Base-by-base conservation (phyloP, 1,139 yeast species). In the Eremothecium gossypii region DNA sequence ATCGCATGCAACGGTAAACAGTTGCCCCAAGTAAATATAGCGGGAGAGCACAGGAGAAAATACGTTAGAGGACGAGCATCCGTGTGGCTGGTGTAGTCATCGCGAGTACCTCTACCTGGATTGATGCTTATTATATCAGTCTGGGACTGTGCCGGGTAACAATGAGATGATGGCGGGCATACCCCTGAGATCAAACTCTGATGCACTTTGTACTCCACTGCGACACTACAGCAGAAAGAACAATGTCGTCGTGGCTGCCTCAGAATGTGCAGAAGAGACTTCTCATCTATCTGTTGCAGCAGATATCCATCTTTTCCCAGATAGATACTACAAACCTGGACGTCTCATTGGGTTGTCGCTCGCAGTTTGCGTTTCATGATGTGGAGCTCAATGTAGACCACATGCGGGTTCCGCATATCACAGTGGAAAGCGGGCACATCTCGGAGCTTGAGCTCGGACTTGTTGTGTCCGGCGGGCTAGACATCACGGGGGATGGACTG, bases 211-310 rank as follows among this genome's bases (percentile, higher is more conserved):
- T 17, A 17, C 23, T 17, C 23, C 23, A 17, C 23, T 17, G 23
- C 23, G 23, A 17, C 23, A 17, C 23, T 17, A 17, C 23, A 17
- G 23, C 23, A 17, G 23, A 6, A 17, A 17, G 23, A 17, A 17
- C 23, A 17, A 76, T 76, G 81, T 73, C 75, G 54, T 79, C 83
- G 39, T 83, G 94, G 93, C 71, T 83, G 60, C 91, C 94, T 8
- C 89, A 81, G 58, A 82, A 80, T 58, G 71, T 87, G 37, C 95
- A 86, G 57, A 83, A 83, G 63, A 69, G 95, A 54, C 74, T 87
- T 39, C 73, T 87, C 40, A 74, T 83, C 40, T 86, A 85, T 62
- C 77, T 86, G 4, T 71, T 87, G 17, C 86, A 83, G 57, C 93
- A 85, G 60, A 73, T 87, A 33, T 78, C 89, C n/a, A 64, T 87